Base-by-base conservation (phyloP, 306 rosid genomes). In the Vigna trinervia region DNA sequence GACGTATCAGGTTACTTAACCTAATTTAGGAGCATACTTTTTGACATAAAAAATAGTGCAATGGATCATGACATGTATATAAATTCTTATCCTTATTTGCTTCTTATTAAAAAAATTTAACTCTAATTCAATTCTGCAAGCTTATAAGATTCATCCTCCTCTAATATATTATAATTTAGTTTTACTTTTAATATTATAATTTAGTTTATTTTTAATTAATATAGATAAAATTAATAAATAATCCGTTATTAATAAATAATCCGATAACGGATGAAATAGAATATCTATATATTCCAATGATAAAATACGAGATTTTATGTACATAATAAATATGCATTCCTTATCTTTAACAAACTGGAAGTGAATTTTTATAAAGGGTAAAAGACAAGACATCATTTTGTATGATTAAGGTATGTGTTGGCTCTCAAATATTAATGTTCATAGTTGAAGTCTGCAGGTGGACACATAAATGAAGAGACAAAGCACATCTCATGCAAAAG, bases 331-430 rank as follows among this genome's bases (percentile, higher is more conserved):
- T 57, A 68, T 20, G 47, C 22, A 32, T 64, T 53, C 63, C 62
- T 70, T 77, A 19, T 41, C 73, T 15, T 39, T 63, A 58, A 57
- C 0, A 65, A 66, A 82, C 38, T 46, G 8, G 4, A 61, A 83
- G 70, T 73, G 62, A 74, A 80, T 41, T 48, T 32, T 74, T 34
- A 45, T 41, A 56, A 68, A 12, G 70, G 67, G 46, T 68, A 41
- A 78, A 74, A 47, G 79, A 81, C 83, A 75, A 82, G 43, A 76
- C 80, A 82, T 85, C 64, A 76, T 70, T 78, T 48, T 78, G 56
- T 59, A 75, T 81, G 76, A 84, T 87, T 71, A 73, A 51, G 76
- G 47, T 64, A 74, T 83, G 89, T 80, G 72, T 75, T 82, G 86
- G 78, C 84, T 76, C 69, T 56, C 48, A 65, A 77, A 39, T 78